Percentiles rank a stretch among this genome's conserved stretches.
These are phyloP conservation scores for Prorocentrum cordatum DNA, from an alignment of 169 alveolate species.

Conservation along the genomic window DNA sequence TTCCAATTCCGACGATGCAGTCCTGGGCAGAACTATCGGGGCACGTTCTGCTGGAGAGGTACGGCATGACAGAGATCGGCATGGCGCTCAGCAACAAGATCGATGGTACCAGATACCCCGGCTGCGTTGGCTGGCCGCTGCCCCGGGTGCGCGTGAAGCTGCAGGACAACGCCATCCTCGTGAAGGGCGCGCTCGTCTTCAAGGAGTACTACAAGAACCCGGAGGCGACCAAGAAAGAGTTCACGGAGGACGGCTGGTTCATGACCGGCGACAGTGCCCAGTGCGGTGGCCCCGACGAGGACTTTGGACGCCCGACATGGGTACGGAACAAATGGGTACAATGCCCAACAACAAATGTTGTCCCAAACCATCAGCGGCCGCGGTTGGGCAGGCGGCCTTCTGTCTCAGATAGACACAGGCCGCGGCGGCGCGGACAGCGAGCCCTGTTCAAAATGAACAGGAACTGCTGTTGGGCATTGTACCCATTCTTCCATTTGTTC, in stretches of 20 bases:
- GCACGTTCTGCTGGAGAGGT: slow-evolving; percentile 64
- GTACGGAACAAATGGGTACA: too few relatives aligned
- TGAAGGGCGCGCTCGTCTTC: slow-evolving; percentile 57
- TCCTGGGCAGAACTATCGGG: slow-evolving; percentile 66
- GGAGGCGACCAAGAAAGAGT: slow-evolving; percentile 67
- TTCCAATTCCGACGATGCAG: slow-evolving; percentile 60
- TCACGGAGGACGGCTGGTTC: slow-evolving; percentile 64
- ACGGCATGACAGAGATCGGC: slow-evolving; percentile 69
- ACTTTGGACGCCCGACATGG: too few relatives aligned
- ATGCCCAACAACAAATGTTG: too few relatives aligned
- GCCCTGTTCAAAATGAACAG: too few relatives aligned
- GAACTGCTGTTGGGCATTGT: too few relatives aligned
- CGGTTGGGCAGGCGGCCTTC: too few relatives aligned
- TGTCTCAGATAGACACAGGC: too few relatives aligned
- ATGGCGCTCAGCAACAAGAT: slow-evolving; percentile 60
- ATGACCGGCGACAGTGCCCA: not conserved
- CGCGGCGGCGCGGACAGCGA: too few relatives aligned
- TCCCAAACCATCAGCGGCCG: too few relatives aligned
- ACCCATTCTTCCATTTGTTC: too few relatives aligned
- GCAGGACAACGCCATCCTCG: slow-evolving; percentile 58
- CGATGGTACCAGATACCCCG: slow-evolving; percentile 44
- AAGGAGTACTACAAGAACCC: slow-evolving; percentile 56
- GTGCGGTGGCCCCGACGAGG: slow-evolving; percentile 31
- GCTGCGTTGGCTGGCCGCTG: slow-evolving; percentile 64
- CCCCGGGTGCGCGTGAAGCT: slow-evolving; percentile 54